A percentile compares a stretch with the other conserved stretches of the same genome.
Evolutionary conservation across 2,329 filamentous ascomycete species (phyloP).

Genomic region (Hypoxylon sp.): DNA sequence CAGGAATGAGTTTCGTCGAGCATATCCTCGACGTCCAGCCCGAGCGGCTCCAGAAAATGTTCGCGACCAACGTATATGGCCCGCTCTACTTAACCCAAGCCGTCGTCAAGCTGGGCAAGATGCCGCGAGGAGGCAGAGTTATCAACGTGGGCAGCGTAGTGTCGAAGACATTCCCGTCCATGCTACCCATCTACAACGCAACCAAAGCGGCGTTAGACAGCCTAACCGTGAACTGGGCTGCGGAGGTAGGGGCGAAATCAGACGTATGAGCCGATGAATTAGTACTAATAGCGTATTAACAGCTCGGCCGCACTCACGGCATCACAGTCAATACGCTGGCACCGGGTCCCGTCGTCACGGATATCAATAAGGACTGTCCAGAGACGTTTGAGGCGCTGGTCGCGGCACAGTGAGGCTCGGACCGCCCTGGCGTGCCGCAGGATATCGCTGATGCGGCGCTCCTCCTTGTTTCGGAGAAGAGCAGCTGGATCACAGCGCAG

Average conservation of each 20-base stretch:
- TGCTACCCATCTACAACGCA: slow-evolving; percentile 49
- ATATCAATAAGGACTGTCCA: slow-evolving; percentile 34
- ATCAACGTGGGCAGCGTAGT: slow-evolving; percentile 54
- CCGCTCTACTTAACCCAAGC: slow-evolving; percentile 50
- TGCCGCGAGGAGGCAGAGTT: slow-evolving; percentile 56
- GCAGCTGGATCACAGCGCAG: slow-evolving; percentile 55
- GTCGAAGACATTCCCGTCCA: slow-evolving; percentile 43
- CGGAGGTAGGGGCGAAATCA: slow-evolving; percentile 51
- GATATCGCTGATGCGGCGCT: slow-evolving; percentile 55
- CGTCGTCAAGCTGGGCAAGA: slow-evolving; percentile 51
- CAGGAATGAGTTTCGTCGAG: slow-evolving; percentile 33
- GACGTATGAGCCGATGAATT: neutral
- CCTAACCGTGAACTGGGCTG: slow-evolving; percentile 55
- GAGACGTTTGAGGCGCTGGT: slow-evolving; percentile 11
- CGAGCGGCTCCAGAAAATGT: slow-evolving; percentile 44
- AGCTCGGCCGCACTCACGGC: slow-evolving; percentile 51
- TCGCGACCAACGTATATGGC: slow-evolving; percentile 50
- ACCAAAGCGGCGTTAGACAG: slow-evolving; percentile 57
- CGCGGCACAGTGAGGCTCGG: slow-evolving; percentile 45
- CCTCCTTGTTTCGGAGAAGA: slow-evolving; percentile 53
- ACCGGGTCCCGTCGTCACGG: slow-evolving; percentile 53
- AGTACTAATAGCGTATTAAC: neutral
- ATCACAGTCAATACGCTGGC: slow-evolving; percentile 56
- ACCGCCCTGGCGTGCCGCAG: slow-evolving; percentile 46
- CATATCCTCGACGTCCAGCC: slow-evolving; percentile 37